A percentile compares a stretch with the other conserved stretches of the same genome.
These are phyloP conservation scores for Echeveria elegans DNA, from an alignment of 164 flowering plant genomes.

Conservation along the genomic window DNA sequence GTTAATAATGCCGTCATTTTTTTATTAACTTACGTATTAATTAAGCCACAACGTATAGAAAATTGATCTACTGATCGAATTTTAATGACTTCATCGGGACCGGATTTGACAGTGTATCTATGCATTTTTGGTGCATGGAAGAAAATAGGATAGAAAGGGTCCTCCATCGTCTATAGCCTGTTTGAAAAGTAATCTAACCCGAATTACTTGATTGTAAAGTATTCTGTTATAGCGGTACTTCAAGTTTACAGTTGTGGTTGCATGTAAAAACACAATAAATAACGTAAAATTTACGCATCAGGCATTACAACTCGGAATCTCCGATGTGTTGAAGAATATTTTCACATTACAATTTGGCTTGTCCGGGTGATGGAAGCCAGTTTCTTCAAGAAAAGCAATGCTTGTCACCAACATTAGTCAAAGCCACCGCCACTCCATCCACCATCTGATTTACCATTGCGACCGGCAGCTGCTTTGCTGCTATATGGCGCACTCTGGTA, in stretches of 20 bases:
- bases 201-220: neutral
- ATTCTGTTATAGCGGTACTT: neutral
- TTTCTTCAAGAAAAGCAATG: neutral
- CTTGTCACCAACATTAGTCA: conserved; percentile 32
- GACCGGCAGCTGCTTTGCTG: conserved; percentile 25
- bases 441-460: conserved; percentile 56
- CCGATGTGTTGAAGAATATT: neutral
- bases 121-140: too few species aligned
- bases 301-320: neutral
- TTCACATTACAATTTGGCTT: neutral
- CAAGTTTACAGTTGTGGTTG: neutral
- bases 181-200: too few species aligned
- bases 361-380: neutral
- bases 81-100: too few species aligned
- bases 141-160: too few species aligned
- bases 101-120: too few species aligned
- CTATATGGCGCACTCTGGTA: conserved; percentile 39
- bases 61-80: too few species aligned
- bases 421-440: conserved; percentile 90
- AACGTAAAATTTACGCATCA: neutral
- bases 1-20: too few species aligned
- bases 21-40: too few species aligned
- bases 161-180: too few species aligned
- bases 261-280: neutral
- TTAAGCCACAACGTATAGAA: too few species aligned